A percentile compares a stretch with the other conserved stretches of the same genome.
These are phyloP conservation scores for Laguncularia racemosa DNA, from an alignment of 345 rosid species.

Conservation along the genomic window DNA sequence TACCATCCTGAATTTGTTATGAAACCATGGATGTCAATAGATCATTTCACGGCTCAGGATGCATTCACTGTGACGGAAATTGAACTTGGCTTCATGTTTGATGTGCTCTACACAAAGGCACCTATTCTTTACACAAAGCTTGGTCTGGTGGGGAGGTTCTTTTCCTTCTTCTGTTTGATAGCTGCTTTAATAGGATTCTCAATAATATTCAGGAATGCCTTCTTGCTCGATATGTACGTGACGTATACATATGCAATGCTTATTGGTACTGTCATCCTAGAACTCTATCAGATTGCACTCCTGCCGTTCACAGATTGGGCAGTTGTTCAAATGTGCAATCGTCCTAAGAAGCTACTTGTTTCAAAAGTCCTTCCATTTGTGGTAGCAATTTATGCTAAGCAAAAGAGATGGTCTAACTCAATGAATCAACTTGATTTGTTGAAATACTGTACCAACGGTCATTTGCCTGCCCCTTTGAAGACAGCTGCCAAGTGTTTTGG, in stretches of 20 bases:
- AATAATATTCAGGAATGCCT: neutral
- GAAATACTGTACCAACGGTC: neutral
- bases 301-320: slow-evolving; percentile 9
- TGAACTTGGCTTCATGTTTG: slow-evolving; percentile 36
- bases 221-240: slow-evolving; percentile 16
- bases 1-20: neutral
- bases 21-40: neutral
- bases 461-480: neutral
- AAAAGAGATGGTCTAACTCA: slow-evolving; percentile 1
- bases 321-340: slow-evolving; percentile 1
- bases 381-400: neutral
- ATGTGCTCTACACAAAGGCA: slow-evolving; percentile 32
- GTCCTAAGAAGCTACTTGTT: neutral
- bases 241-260: slow-evolving; percentile 24
- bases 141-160: slow-evolving; percentile 14
- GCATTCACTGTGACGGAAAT: slow-evolving; percentile 29
- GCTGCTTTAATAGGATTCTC: slow-evolving; percentile 14
- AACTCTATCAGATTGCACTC: slow-evolving; percentile 6
- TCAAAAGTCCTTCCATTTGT: neutral
- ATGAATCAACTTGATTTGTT: slow-evolving; percentile 5
- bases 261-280: slow-evolving; percentile 21
- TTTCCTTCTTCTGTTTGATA: neutral
- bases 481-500: neutral
- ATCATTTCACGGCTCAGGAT: neutral
- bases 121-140: slow-evolving; percentile 1